phyloP scores from a whole-genome alignment of 345 rosid genomes.

The Melaleuca alternifolia region DNA sequence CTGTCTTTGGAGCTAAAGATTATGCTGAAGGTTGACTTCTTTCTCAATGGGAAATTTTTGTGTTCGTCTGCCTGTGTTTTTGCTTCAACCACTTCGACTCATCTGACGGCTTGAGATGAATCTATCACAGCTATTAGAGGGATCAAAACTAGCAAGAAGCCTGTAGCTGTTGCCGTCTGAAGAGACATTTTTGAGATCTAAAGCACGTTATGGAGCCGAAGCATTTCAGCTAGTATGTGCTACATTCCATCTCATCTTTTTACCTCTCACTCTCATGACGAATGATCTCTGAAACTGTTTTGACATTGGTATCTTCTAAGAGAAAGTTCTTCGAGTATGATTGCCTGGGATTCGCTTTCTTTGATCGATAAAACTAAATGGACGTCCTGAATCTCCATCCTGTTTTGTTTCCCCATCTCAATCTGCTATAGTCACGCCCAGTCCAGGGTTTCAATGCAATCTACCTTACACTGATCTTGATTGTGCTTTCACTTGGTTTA shows the following conservation, averaged over 20 bases:
- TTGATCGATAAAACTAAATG: neutral
- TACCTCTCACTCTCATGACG: neutral
- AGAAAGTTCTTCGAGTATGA: neutral
- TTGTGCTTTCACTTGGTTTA: too few relatives aligned
- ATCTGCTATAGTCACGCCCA: neutral
- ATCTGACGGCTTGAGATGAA: neutral
- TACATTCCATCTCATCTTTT: neutral
- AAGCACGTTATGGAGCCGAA: neutral
- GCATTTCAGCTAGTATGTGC: neutral
- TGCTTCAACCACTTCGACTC: neutral
- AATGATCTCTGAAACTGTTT: neutral
- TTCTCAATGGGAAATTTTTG: neutral
- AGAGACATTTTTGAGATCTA: neutral
- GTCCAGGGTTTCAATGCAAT: neutral
- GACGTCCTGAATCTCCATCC: neutral
- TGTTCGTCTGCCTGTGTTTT: neutral
- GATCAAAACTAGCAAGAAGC: constrained; percentile 71
- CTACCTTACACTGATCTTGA: neutral
- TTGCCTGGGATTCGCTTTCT: neutral
- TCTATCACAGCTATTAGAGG: constrained; percentile 59
- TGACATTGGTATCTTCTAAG: neutral
- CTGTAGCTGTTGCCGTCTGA: constrained; percentile 67
- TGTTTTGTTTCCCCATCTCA: neutral
- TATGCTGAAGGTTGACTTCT: constrained; percentile 66
- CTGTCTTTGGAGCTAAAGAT: constrained; percentile 96